Evolutionary conservation across 306 rosid genomes (phyloP).

Genomic region (Myrica gale): DNA sequence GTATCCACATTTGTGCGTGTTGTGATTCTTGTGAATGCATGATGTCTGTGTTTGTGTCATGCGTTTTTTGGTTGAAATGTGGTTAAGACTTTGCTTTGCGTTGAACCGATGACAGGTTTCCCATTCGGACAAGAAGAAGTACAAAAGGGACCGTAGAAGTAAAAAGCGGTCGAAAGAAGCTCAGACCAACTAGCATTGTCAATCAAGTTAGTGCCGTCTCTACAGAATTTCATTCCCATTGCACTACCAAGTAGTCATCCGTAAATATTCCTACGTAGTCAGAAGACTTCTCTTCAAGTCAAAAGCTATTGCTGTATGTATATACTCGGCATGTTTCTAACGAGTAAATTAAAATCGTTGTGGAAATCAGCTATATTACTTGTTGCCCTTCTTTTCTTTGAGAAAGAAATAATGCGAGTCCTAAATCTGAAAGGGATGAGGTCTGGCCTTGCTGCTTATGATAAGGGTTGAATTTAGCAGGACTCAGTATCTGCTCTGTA

Average conservation of each 20-base stretch:
- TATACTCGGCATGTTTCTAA: conserved; percentile 1
- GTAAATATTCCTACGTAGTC: conserved; percentile 25
- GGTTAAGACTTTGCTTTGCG: conserved; percentile 5
- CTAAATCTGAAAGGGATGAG: neutral
- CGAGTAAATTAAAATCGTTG: neutral
- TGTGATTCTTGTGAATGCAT: conserved; percentile 9
- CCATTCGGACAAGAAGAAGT: conserved; percentile 51
- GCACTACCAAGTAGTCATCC: conserved; percentile 6
- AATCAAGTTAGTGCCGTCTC: neutral
- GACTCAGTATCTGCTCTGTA: neutral
- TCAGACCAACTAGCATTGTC: conserved; percentile 24
- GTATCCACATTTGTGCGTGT: neutral
- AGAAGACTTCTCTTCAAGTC: neutral
- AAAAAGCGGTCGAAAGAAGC: conserved; percentile 23
- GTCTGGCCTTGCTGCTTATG: neutral
- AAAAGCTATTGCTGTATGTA: neutral
- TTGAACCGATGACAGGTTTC: conserved; percentile 49
- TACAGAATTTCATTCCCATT: neutral
- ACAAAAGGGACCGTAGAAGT: conserved; percentile 32
- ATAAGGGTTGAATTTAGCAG: neutral
- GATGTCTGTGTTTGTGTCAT: neutral
- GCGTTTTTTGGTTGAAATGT: neutral
- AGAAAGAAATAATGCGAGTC: neutral
- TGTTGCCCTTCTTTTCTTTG: neutral
- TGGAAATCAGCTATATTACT: neutral